A percentile compares a stretch with the other conserved stretches of the same genome.
These are phyloP conservation scores for Penicillium bialowiezense DNA, from an alignment of 495 filamentous ascomycete species.

Conservation along the genomic window DNA sequence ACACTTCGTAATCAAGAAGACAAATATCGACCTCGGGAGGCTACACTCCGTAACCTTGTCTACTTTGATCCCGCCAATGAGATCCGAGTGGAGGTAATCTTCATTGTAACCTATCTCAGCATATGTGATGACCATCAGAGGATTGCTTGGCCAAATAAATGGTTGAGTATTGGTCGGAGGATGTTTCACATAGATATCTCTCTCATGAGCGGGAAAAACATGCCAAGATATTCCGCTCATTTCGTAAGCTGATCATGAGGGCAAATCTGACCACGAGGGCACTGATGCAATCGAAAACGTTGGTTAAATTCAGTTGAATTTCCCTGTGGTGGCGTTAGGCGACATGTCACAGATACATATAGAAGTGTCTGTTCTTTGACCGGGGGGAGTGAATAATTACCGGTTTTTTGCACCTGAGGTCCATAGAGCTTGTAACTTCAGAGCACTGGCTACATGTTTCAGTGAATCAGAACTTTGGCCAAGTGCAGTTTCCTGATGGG, in stretches of 20 bases:
- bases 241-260: no score
- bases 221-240: background rate
- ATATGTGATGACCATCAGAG: background rate
- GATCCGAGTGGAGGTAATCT: background rate
- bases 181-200: no score
- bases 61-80: background rate
- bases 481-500: slow-evolving; percentile 9
- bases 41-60: slow-evolving; percentile 1
- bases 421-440: background rate
- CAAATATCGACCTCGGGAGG: background rate
- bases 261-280: background rate
- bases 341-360: background rate
- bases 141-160: background rate
- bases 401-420: background rate
- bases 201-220: background rate
- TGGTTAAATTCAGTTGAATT: background rate
- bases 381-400: background rate
- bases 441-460: slow-evolving; percentile 6
- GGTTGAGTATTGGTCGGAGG: background rate
- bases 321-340: background rate
- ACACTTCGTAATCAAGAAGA: background rate
- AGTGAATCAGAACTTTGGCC: background rate
- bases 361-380: background rate
- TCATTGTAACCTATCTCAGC: background rate
- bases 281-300: background rate